Evolutionary conservation across 2,329 filamentous ascomycete species (phyloP), one percentile per base, ranked within the genome.

Genomic region (Madurella mycetomatis): DNA sequence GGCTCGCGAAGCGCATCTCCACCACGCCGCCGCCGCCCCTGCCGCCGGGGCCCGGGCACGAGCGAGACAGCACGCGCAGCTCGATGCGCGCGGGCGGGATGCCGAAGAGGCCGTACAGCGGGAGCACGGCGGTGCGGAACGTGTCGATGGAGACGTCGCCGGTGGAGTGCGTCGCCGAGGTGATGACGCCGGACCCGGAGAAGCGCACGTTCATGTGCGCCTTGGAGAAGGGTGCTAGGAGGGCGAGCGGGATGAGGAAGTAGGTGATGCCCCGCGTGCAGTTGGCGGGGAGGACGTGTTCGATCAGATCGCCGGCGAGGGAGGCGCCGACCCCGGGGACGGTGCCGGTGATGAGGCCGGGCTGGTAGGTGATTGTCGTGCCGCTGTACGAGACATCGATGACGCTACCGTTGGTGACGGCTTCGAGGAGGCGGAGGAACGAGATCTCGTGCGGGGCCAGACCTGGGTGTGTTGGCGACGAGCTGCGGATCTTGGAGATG

Each of bases 381-480:
- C 94, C 94, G 1, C 91, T 96, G 74, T 95, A 94, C 11, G 91
- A 96, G 64, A 99, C 96, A 67, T 96, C 92, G 74, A 97, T 90
- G 53, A 88, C 85, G 54, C 88, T 89, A 73, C 94, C 94, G 77
- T 99, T 99, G 67, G 94, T 99, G 65, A 99, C 81, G 62, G 90
- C 82, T 72, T 97, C 94, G 67, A 99, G 85, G 16, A 99, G 87
- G 54, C 94, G 92, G 32, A 99, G 82, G 72, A 99, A 92, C 45
- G 94, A 97, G 65, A 97, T 86, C 74, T 99, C 94, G 75, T 96
- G 88, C 47, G 90, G 86, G 51, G 90, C 87, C 51, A 99, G 87
- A 65, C 94, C 94, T 1, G 94, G 92, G 65, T 88, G 86, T 41
- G 90, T 92, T 45, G 88, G 86, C 41, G 90, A 96, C 15, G 87